These are phyloP conservation scores for Gamarada debralockiae DNA, from an alignment of 495 filamentous ascomycete genomes.

Conservation along the genomic window DNA sequence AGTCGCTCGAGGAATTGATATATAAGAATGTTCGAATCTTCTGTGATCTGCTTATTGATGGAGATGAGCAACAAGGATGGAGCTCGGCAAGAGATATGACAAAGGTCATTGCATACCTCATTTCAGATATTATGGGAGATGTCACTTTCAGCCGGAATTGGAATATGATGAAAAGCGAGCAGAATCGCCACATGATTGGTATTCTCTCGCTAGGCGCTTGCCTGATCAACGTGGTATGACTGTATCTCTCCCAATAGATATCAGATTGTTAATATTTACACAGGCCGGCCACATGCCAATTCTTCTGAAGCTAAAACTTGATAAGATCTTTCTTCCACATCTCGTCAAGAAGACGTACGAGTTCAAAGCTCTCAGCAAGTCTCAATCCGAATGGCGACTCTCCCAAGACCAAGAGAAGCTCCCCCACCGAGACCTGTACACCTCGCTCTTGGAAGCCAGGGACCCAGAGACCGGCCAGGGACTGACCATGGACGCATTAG, in stretches of 20 bases:
- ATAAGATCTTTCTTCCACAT: not conserved
- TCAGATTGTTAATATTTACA: no score
- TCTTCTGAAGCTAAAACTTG: conserved; percentile 11
- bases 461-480: no score
- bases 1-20: conserved; percentile 48
- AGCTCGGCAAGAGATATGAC: conserved; percentile 45
- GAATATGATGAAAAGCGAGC: conserved; percentile 56
- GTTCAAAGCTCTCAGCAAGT: conserved; percentile 46
- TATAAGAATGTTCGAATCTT: conserved; percentile 45
- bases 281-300: conserved; percentile 1
- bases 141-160: conserved; percentile 69
- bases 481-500: no score
- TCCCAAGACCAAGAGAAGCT: no score
- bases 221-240: no score
- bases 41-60: conserved; percentile 34
- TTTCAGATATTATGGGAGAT: conserved; percentile 69
- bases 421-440: no score
- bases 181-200: conserved; percentile 56
- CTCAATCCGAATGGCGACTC: no score
- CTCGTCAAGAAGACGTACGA: conserved; percentile 45
- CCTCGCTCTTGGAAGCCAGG: no score
- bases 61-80: conserved; percentile 37
- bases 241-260: no score
- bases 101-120: conserved; percentile 58
- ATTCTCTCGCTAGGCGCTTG: no score